Base-by-base conservation (phyloP, 1,284 basidiomycete species). In the Ceratobasidium sp. region DNA sequence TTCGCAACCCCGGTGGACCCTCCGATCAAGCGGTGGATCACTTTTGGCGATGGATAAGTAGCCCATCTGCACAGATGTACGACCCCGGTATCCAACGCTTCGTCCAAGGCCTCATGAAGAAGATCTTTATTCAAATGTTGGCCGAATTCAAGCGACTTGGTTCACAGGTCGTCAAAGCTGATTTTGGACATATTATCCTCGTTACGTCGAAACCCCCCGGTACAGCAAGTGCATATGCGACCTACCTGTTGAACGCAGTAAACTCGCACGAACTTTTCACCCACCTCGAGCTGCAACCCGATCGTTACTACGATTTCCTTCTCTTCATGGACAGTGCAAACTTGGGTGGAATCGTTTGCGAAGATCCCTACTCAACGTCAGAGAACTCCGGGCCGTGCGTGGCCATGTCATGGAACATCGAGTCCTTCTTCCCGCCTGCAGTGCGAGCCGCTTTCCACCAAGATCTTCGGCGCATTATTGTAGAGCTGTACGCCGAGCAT, bases 41-140 rank as follows among this genome's bases (percentile, higher is more conserved):
- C 78, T 98, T 99, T 80, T 98, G 96, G 95, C 85, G 97, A 34
- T 99, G 97, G 97, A 86, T 97, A 72, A 92, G 89, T 75, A 95
- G 92, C 1, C 87, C 85, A 54, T 83, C 88, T 2, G 93, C 95
- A 34, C 86, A 89, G 70, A 87, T 99, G 82, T 97, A 94, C 76
- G 97, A 99, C 77, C 91, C 96, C 0, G 91, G 94, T 60, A 84
- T 99, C 5, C 94, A 98, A 77, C 88, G 92, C 0, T 99, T 99
- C 80, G 82, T 99, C 13, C 91, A 96, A 73, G 92, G 95, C 8
- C 85, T 99, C 60, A 99, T 99, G 97, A 89, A 93, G 72, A 99
- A 99, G 82, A 96, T 93, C 0, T 96, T 99, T 78, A 91, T 98
- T 50, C 97, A 99, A 79, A 85, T 99, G 70, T 85, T 99, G 15